A percentile compares a stretch with the other conserved stretches of the same genome.
Conservation (phyloP, 106 monocot genomes). For the Phalaenopsis aphrodite region DNA sequence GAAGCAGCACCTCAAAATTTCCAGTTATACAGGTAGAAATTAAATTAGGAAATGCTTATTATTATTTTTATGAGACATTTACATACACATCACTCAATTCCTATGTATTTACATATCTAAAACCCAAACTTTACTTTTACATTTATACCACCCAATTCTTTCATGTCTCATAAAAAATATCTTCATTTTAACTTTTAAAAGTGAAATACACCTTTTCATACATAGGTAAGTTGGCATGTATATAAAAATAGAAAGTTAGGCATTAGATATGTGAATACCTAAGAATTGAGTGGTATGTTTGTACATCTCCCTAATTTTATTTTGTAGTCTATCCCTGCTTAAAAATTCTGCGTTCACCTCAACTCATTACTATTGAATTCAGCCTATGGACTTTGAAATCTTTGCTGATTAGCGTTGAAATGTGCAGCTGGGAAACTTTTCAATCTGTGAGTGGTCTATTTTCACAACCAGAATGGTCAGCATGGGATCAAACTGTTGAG, state of each 20-base stretch:
- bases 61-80: neutral
- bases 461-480: slow-evolving; percentile 96
- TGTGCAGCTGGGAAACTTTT: slow-evolving; percentile 92
- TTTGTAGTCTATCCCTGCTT: neutral
- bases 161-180: no score
- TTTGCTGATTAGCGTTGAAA: slow-evolving; percentile 7
- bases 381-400: neutral
- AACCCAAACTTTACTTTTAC: no score
- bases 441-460: slow-evolving; percentile 91
- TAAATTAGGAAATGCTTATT: neutral
- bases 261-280: no score
- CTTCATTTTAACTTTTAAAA: no score
- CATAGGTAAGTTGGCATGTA: no score
- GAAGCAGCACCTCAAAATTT: slow-evolving; percentile 91
- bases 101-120: no score
- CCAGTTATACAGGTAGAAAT: slow-evolving; percentile 74
- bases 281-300: no score
- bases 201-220: no score
- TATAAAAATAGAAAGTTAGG: no score
- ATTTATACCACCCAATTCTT: no score
- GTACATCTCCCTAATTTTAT: neutral
- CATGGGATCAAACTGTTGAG: slow-evolving; percentile 99
- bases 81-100: no score
- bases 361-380: neutral
- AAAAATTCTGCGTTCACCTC: neutral